Evolutionary conservation across 2,329 filamentous ascomycete species (phyloP), one percentile per base, ranked within the genome.

Genomic region (Aspergillus felis): DNA sequence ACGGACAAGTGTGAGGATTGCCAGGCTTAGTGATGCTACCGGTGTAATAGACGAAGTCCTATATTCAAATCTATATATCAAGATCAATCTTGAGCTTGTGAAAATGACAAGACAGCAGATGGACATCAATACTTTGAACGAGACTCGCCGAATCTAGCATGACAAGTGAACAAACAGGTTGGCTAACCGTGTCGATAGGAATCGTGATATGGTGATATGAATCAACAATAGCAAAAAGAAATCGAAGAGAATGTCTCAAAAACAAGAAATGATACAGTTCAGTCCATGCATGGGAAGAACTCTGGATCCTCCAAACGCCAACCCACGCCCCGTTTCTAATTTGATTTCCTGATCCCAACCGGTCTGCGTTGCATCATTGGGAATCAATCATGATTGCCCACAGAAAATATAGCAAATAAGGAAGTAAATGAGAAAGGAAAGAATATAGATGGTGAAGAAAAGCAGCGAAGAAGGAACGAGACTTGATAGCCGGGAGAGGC

Each of bases 1-100:
- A 52, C 60, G 44, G 59, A 60, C 14, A 60, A 57, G 28, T 71
- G 69, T 56, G 62, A 69, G 57, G 68, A 71, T 60, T 70, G 68
- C 59, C 61, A 56, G 57, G 5, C 32, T 38, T 38, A 38, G 32
- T 17, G 32, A 7, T 38, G 32, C 32, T 35, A 17, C 32, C 12
- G 14, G 17, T 38, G 3, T 38, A 6, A 38, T 7, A 38, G 32
- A 20, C 51, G 8, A 22, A 12, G 29, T 8, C n/a, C 4, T 42
- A 42, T 24, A 28, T 17, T 9, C 17, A 32, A 29, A 28, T 17
- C 22, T 46, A n/a, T 35, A 59, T 57, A 57, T 57, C n/a, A 46
- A 46, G n/a, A 46, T 46, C 42, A 46, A 46, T 24, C 8, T 10
- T 46, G 42, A 22, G n/a, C 42, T 17, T 38, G 32, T 8, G 5